Evolutionary conservation across 2,329 filamentous ascomycete species (phyloP).

Genomic region (Furcasterigmium sp.): DNA sequence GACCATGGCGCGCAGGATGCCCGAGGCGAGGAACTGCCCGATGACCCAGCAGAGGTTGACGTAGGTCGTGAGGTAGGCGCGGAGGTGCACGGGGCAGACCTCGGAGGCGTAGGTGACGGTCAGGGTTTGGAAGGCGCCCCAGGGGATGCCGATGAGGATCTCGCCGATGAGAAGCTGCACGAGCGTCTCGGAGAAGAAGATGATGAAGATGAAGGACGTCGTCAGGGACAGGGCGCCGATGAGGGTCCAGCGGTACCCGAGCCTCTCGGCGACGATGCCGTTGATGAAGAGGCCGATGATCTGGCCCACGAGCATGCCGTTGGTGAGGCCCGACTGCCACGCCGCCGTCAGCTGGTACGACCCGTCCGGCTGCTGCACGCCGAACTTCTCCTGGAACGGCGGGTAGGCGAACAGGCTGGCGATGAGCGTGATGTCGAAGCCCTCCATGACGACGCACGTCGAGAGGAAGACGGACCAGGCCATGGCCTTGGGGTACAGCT

Average conservation of each 20-base stretch:
- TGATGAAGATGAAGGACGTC: conserved; percentile 40
- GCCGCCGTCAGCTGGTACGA: conserved; percentile 39
- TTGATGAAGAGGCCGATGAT: conserved; percentile 45
- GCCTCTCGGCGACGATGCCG: conserved; percentile 40
- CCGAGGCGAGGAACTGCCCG: conserved; percentile 39
- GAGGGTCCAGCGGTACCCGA: conserved; percentile 42
- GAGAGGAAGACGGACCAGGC: conserved; percentile 36
- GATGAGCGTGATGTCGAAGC: conserved; percentile 13
- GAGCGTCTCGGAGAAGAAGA: conserved; percentile 39
- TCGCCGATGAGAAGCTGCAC: conserved; percentile 37
- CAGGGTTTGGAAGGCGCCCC: conserved; percentile 41
- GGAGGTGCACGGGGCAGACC: conserved; percentile 36
- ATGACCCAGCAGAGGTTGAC: conserved; percentile 46
- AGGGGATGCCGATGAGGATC: conserved; percentile 42
- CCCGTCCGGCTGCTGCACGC: conserved; percentile 24
- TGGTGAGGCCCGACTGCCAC: conserved; percentile 48
- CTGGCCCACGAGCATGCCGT: conserved; percentile 40
- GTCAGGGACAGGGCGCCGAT: conserved; percentile 32
- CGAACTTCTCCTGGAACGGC: conserved; percentile 33
- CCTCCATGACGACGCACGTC: conserved; percentile 35
- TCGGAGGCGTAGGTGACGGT: conserved; percentile 44
- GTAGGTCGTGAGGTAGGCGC: conserved; percentile 43
- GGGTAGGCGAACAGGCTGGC: conserved; percentile 11
- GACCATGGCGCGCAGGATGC: conserved; percentile 34
- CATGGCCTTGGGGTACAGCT: conserved; percentile 37